These are phyloP conservation scores for Volutella citrinella DNA, from an alignment of 2,329 filamentous ascomycete species.

Conservation along the genomic window DNA sequence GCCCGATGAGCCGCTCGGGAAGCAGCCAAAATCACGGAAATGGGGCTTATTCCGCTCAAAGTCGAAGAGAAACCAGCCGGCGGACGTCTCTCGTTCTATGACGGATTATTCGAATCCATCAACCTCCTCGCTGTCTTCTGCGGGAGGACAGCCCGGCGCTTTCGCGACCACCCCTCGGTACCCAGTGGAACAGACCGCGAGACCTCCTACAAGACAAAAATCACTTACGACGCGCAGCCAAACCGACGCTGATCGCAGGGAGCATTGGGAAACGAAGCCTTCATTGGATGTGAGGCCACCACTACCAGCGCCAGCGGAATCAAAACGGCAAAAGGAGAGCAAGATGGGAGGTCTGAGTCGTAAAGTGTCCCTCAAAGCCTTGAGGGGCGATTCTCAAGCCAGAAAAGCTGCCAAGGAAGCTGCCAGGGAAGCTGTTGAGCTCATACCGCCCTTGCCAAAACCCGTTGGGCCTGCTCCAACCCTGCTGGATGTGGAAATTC, in stretches of 20 bases:
- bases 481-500: slow-evolving; percentile 74
- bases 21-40: slow-evolving; percentile 49
- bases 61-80: slow-evolving; percentile 28
- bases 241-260: not conserved
- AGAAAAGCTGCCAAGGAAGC: slow-evolving; percentile 18
- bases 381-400: slow-evolving; percentile 21
- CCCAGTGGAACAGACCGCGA: slow-evolving; percentile 9
- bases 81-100: slow-evolving; percentile 18
- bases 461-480: slow-evolving; percentile 16
- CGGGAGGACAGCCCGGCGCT: slow-evolving; percentile 4
- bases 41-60: slow-evolving; percentile 56
- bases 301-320: slow-evolving; percentile 1
- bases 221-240: too few species aligned
- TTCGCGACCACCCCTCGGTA: slow-evolving; percentile 1
- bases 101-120: slow-evolving; percentile 22
- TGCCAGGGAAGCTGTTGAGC: slow-evolving; percentile 17
- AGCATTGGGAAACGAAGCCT: too few species aligned
- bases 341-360: slow-evolving; percentile 22
- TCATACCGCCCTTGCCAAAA: slow-evolving; percentile 14
- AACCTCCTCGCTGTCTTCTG: slow-evolving; percentile 15
- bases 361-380: slow-evolving; percentile 22
- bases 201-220: slow-evolving; percentile 20
- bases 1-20: slow-evolving; percentile 22
- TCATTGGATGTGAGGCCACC: too few species aligned
- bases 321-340: slow-evolving; percentile 16